phyloP scores from a whole-genome alignment of 305 asterid species.

The Nicotiana rustica region DNA sequence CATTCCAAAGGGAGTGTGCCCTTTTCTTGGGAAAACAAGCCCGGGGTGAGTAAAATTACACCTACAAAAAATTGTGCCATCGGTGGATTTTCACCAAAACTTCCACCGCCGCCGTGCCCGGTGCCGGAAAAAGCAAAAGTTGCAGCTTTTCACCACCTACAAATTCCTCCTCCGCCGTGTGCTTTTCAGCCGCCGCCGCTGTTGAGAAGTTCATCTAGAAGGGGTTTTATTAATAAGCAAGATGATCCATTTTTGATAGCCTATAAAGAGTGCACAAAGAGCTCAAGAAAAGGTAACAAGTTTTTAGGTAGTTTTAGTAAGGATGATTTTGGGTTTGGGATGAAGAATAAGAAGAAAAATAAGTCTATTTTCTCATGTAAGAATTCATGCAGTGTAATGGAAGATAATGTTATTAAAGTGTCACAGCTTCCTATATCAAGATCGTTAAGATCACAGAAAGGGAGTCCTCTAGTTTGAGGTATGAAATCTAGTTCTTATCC shows the following conservation, averaged over 20 bases:
- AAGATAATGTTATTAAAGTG: slow-evolving; percentile 47
- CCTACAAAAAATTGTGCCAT: background rate
- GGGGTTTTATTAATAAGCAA: slow-evolving; percentile 34
- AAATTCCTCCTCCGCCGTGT: slow-evolving; percentile 69
- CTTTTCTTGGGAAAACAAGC: slow-evolving; percentile 70
- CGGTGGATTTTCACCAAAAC: slow-evolving; percentile 37
- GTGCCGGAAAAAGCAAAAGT: slow-evolving; percentile 36
- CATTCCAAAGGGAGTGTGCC: slow-evolving; percentile 61
- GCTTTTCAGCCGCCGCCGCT: slow-evolving; percentile 46
- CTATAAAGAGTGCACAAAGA: slow-evolving; percentile 63
- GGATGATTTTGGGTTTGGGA: slow-evolving; percentile 14
- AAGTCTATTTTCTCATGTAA: slow-evolving; percentile 57
- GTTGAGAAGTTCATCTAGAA: slow-evolving; percentile 44
- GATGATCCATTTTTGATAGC: slow-evolving; percentile 64
- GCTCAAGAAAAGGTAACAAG: slow-evolving; percentile 40
- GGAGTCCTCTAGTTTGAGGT: slow-evolving; percentile 24
- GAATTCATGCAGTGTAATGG: slow-evolving; percentile 47
- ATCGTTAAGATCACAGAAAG: slow-evolving; percentile 43
- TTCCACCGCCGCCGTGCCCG: slow-evolving; percentile 58
- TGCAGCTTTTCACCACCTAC: slow-evolving; percentile 44
- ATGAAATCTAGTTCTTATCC: background rate
- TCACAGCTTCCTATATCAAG: slow-evolving; percentile 53
- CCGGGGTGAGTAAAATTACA: slow-evolving; percentile 58
- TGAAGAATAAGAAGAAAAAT: slow-evolving; percentile 44
- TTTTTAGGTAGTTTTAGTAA: background rate